Evolutionary conservation across 345 rosid species (phyloP).

Genomic region (Bruguiera parviflora): DNA sequence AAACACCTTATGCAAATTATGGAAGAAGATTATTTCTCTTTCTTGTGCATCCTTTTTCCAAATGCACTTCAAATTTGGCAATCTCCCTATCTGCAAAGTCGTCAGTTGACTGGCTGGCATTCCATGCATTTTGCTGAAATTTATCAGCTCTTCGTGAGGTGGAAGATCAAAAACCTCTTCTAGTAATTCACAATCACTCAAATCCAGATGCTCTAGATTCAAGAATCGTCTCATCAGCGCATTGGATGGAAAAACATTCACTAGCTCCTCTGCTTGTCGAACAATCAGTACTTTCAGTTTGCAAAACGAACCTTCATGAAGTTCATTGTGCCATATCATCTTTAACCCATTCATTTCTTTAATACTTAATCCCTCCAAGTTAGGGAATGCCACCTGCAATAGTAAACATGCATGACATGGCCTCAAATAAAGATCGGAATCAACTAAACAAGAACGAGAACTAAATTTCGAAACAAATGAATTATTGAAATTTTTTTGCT

Average conservation of each 20-base stretch:
- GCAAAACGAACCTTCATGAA: slow-evolving; percentile 15
- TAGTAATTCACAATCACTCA: too few species aligned
- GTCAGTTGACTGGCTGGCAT: too few species aligned
- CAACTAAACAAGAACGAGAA: too few species aligned
- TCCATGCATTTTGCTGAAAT: too few species aligned
- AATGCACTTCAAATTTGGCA: too few species aligned
- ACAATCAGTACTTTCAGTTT: not conserved
- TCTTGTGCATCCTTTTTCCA: too few species aligned
- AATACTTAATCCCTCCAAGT: not conserved
- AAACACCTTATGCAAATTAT: too few species aligned
- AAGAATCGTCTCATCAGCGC: not conserved
- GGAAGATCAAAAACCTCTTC: too few species aligned
- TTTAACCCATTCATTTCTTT: slow-evolving; percentile 10
- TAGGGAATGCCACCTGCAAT: slow-evolving; percentile 9
- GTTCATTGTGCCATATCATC: slow-evolving; percentile 21
- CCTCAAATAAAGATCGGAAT: too few species aligned
- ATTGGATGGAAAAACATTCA: slow-evolving; percentile 1
- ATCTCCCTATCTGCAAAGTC: too few species aligned
- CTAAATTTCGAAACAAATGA: not conserved
- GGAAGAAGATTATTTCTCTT: too few species aligned
- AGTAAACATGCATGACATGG: not conserved
- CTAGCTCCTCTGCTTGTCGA: not conserved
- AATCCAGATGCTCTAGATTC: not conserved
- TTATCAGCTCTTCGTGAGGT: too few species aligned
- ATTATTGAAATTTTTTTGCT: not conserved